These are phyloP conservation scores for Cryptosporidium sp. DNA, from an alignment of 169 alveolate genomes.

Conservation along the genomic window DNA sequence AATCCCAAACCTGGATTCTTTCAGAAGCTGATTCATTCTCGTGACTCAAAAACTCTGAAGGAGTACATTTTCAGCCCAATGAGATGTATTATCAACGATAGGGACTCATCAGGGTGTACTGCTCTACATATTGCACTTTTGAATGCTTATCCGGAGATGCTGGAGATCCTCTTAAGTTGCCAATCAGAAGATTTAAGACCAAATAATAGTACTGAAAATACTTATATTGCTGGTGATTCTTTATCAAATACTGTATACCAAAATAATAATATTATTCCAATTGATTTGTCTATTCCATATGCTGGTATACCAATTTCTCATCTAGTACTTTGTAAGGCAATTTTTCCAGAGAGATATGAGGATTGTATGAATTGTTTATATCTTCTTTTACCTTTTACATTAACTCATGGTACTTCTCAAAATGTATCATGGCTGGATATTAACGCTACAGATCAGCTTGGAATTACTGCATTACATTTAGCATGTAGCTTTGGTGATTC, in stretches of 20 bases:
- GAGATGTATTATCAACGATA: slow-evolving; percentile 54
- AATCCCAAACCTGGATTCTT: slow-evolving; percentile 67
- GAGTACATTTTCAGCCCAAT: slow-evolving; percentile 63
- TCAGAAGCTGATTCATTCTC: slow-evolving; percentile 64
- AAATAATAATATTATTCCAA: slow-evolving; percentile 9
- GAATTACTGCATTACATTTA: slow-evolving; percentile 59
- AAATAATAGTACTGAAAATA: not conserved
- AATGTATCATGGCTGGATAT: slow-evolving; percentile 37
- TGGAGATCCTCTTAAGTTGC: slow-evolving; percentile 57
- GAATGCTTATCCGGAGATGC: slow-evolving; percentile 67
- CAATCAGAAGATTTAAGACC: slow-evolving; percentile 14
- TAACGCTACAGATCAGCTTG: slow-evolving; percentile 64
- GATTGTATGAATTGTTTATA: slow-evolving; percentile 44
- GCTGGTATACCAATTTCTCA: slow-evolving; percentile 64
- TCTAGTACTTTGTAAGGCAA: slow-evolving; percentile 51
- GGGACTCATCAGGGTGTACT: slow-evolving; percentile 65
- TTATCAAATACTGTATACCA: not conserved
- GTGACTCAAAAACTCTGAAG: slow-evolving; percentile 51
- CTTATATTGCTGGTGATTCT: slow-evolving; percentile 1
- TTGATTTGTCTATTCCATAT: slow-evolving; percentile 48
- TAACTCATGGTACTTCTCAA: slow-evolving; percentile 25
- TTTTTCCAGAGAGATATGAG: slow-evolving; percentile 57
- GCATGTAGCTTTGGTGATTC: slow-evolving; percentile 73
- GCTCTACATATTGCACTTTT: slow-evolving; percentile 70
- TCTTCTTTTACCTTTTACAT: slow-evolving; percentile 40